Evolutionary conservation across 73 alveolate species (phyloP).

Genomic region (Paramecium sexaurelia): DNA sequence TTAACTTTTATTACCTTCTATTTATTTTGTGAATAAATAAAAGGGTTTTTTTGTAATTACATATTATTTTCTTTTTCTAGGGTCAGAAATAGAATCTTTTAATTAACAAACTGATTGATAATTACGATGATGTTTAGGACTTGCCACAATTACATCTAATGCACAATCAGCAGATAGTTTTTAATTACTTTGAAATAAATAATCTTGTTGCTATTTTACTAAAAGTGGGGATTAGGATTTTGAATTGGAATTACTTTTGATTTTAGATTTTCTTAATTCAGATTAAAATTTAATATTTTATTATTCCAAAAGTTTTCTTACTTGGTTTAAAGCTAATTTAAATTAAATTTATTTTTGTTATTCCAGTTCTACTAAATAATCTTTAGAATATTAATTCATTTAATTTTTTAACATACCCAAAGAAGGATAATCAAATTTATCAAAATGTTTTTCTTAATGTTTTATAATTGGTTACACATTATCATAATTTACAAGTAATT

Average conservation of each 20-base stretch:
- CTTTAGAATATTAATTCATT: neutral
- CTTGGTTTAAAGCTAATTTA: conserved; percentile 10
- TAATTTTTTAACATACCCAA: neutral
- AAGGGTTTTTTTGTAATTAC: conserved; percentile 1
- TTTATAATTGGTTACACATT: conserved; percentile 15
- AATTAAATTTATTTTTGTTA: neutral
- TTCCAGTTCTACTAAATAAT: neutral
- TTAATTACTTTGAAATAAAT: neutral
- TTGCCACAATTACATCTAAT: neutral
- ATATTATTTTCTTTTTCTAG: neutral
- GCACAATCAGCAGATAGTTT: neutral
- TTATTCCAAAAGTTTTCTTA: neutral
- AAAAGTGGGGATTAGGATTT: neutral
- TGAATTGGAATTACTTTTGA: neutral
- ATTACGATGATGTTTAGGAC: neutral
- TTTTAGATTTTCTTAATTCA: neutral
- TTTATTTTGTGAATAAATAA: neutral
- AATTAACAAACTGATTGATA: neutral
- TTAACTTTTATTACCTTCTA: neutral
- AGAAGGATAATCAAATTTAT: conserved; percentile 5
- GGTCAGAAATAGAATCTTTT: neutral
- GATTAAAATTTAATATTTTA: conserved; percentile 19
- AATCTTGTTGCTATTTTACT: neutral
- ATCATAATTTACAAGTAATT: conserved; percentile 6
- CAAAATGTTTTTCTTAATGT: conserved; percentile 27